Evolutionary conservation across 2,329 filamentous ascomycete species (phyloP).

Genomic region (Camillea tinctor): DNA sequence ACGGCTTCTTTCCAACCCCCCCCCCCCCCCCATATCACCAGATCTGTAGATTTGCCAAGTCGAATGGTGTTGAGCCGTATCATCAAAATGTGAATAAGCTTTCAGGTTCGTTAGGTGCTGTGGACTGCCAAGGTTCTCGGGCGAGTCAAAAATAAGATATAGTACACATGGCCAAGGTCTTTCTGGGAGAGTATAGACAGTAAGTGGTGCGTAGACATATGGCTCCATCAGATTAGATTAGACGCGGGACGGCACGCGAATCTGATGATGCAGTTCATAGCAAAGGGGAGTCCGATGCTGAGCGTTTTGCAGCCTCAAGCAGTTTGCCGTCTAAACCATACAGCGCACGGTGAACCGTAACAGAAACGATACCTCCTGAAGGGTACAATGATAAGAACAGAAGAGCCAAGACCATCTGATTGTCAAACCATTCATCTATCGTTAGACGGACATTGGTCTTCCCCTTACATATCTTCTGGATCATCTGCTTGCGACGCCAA

Average conservation of each 20-base stretch:
- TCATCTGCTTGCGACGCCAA: not conserved
- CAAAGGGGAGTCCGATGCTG: not conserved
- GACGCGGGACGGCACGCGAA: not conserved
- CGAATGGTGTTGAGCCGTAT: not conserved
- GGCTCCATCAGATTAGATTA: not conserved
- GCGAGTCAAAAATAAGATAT: not conserved
- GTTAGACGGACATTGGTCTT: not conserved
- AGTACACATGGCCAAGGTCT: not conserved
- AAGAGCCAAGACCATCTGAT: not conserved
- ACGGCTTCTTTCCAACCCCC: not conserved
- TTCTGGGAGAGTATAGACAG: not conserved
- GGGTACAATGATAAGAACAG: not conserved
- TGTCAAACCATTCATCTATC: not conserved
- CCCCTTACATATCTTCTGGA: too few species aligned
- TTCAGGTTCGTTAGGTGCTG: not conserved
- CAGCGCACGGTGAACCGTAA: not conserved
- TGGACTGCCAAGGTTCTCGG: not conserved
- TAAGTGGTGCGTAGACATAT: not conserved
- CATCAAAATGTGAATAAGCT: not conserved
- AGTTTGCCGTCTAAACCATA: not conserved
- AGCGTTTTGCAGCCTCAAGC: not conserved
- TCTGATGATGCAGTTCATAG: not conserved
- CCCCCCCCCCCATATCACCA: not conserved
- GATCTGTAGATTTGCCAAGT: not conserved
- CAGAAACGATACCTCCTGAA: not conserved